These are phyloP conservation scores for Diaporthe sp. DNA, from an alignment of 2,329 filamentous ascomycete species.

Conservation along the genomic window DNA sequence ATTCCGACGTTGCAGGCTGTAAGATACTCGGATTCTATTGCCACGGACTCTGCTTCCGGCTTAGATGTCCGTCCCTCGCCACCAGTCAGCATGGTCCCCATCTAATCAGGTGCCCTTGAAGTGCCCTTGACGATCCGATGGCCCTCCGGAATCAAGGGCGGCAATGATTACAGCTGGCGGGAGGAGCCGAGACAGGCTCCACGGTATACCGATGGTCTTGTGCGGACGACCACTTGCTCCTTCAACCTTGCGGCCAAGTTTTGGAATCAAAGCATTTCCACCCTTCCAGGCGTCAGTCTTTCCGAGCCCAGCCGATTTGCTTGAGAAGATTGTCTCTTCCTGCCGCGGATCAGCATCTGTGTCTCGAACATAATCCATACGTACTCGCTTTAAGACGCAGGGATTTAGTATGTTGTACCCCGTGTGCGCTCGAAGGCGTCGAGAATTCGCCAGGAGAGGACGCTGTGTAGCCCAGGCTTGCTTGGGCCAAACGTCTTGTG, in stretches of 20 bases:
- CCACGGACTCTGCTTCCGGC: background rate
- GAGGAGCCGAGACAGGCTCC: conserved; percentile 2
- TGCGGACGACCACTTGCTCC: background rate
- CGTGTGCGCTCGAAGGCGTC: conserved; percentile 24
- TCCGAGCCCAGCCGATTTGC: background rate
- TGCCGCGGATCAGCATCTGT: conserved; percentile 15
- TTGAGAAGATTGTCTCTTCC: background rate
- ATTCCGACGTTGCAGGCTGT: background rate
- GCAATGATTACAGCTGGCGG: background rate
- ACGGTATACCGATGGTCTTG: background rate
- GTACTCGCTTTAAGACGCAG: conserved; percentile 2
- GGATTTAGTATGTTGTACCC: background rate
- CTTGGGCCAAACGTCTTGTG: conserved; percentile 26
- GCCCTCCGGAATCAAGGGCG: background rate
- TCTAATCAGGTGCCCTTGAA: background rate
- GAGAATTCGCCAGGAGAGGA: conserved; percentile 30
- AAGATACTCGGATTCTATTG: background rate
- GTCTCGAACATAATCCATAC: background rate
- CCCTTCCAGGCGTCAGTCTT: background rate
- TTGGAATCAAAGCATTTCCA: background rate
- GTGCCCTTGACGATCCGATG: background rate
- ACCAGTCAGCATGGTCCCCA: background rate
- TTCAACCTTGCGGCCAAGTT: background rate
- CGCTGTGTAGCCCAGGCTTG: conserved; percentile 21
- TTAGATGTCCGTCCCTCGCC: background rate